Evolutionary conservation across 2,329 filamentous ascomycete species (phyloP).

Genomic region (Aspergillus sojae): DNA sequence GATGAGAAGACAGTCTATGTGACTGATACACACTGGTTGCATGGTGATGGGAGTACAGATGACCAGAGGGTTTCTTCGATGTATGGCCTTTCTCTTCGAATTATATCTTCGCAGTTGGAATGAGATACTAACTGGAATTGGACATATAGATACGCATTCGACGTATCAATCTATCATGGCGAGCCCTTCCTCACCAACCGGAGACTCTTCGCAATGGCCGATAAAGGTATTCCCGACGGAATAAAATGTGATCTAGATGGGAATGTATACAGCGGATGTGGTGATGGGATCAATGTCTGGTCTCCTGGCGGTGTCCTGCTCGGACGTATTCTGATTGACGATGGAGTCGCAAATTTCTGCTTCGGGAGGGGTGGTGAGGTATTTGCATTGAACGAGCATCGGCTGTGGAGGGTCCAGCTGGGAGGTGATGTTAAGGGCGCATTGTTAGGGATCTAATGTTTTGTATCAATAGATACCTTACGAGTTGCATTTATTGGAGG

Average conservation of each 20-base stretch:
- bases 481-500: not conserved
- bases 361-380: constrained; percentile 43
- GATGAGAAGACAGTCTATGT: constrained; percentile 45
- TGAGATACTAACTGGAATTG: not conserved
- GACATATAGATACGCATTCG: constrained; percentile 48
- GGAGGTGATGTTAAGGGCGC: not conserved
- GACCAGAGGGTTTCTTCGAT: constrained; percentile 26
- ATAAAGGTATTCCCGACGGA: constrained; percentile 48
- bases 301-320: constrained; percentile 51
- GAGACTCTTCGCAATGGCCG: constrained; percentile 55
- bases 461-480: accelerated
- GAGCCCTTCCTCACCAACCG: constrained; percentile 51
- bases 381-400: constrained; percentile 50
- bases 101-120: constrained; percentile 2
- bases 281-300: constrained; percentile 59
- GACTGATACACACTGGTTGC: constrained; percentile 41
- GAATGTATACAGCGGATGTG: constrained; percentile 59
- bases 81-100: constrained; percentile 19
- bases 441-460: not conserved
- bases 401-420: constrained; percentile 48
- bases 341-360: constrained; percentile 52
- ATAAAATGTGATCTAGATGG: constrained; percentile 56
- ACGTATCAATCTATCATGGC: constrained; percentile 41
- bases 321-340: constrained; percentile 58
- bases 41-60: constrained; percentile 24